Base-by-base conservation (phyloP, 768 basidiomycete species). In the Melanogaster broomeanus region DNA sequence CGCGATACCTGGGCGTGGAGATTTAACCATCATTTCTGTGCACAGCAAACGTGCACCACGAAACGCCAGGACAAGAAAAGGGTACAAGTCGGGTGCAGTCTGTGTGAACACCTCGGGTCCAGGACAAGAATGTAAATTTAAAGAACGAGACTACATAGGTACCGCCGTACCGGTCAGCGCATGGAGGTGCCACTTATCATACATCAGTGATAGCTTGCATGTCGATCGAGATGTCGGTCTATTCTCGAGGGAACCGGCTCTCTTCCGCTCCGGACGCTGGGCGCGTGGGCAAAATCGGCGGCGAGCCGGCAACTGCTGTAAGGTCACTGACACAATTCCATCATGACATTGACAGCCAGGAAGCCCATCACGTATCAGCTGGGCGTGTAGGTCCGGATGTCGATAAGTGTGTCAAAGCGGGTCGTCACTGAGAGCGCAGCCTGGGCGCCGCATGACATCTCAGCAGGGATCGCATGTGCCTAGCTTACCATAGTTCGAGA, bases 41-140 rank as follows among this genome's bases (percentile, higher is more conserved):
- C 52, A 62, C 51, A 53, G 59, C 55, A 48, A 21, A 22, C 43
- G 19, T 33, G 12, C 40, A 16, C 39, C 34, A 34, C 21, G 50
- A 33, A 37, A 51, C 40, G 9, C 41, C 16, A 22, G 39, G 21
- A 19, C n/a, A 39, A 19, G 38, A 41, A n/a, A n/a, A n/a, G n/a
- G 41, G 41, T 42, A 11, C 42, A 6, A n/a, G 45, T 35, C 43
- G 49, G 31, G 3, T 55, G 10, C n/a, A 27, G 30, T 37, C 18
- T 25, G 25, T 42, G 47, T 21, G 34, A 37, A 39, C 8, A 15
- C 42, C 22, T 12, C 15, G 13, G 37, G 28, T 30, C 8, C 30
- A 19, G 31, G 35, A 25, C 18, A 27, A 34, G 27, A 43, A 42
- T 28, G 56, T 28, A 41, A 35, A 42, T 12, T 24, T 24, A 10